These are phyloP conservation scores for Sporothrix euskadiensis DNA, from an alignment of 2,329 filamentous ascomycete genomes.

Conservation along the genomic window DNA sequence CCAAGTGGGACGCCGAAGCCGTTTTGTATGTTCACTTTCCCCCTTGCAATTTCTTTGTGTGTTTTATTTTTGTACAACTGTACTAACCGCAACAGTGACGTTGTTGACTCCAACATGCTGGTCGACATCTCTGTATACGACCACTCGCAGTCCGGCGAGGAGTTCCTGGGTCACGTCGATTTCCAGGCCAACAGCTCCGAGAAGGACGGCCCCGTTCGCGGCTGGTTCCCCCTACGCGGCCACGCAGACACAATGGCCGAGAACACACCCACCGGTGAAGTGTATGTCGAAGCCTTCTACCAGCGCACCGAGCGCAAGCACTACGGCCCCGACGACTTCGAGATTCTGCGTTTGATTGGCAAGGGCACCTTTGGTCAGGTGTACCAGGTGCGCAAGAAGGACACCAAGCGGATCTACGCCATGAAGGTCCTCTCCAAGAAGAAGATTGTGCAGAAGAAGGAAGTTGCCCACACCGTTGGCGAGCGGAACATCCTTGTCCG, in stretches of 20 bases:
- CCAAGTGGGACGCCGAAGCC: constrained; percentile 94
- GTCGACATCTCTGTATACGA: constrained; percentile 95
- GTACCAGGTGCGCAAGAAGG: constrained; percentile 96
- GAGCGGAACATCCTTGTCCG: constrained; percentile 96
- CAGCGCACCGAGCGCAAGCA: constrained; percentile 86
- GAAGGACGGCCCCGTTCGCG: constrained; percentile 70
- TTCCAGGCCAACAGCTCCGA: constrained; percentile 67
- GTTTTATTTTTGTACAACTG: not conserved
- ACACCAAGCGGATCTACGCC: constrained; percentile 92
- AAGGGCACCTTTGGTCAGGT: constrained; percentile 99
- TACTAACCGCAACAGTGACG: constrained; percentile 64
- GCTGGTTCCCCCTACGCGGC: constrained; percentile 81
- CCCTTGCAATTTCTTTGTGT: constrained; percentile 2
- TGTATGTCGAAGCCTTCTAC: constrained; percentile 83
- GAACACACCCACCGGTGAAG: constrained; percentile 78
- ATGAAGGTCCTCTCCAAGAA: constrained; percentile 99
- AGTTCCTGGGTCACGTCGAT: constrained; percentile 87
- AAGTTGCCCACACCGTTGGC: constrained; percentile 94
- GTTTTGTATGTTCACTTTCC: constrained; percentile 73
- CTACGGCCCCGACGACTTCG: constrained; percentile 92
- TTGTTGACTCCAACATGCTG: constrained; percentile 85
- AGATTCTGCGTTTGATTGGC: constrained; percentile 92
- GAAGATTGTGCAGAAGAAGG: constrained; percentile 99
- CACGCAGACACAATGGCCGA: constrained; percentile 71
- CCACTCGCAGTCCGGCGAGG: constrained; percentile 69